These are phyloP conservation scores for Cyclospora cayetanensis DNA, from an alignment of 169 alveolate species.

Conservation along the genomic window DNA sequence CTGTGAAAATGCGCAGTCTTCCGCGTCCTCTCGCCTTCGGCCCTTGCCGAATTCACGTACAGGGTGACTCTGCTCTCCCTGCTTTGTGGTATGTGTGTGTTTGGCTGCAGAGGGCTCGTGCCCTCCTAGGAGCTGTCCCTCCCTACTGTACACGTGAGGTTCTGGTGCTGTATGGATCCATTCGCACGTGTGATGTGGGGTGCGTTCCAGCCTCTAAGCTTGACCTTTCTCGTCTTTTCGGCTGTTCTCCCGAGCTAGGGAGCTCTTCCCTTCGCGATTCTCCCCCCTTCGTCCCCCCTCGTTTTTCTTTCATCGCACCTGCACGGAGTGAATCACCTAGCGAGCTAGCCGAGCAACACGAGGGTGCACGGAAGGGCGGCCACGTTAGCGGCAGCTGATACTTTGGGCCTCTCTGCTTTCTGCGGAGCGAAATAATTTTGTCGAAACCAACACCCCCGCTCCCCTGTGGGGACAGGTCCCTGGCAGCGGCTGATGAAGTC, in stretches of 20 bases:
- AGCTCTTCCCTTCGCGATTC: too few relatives aligned
- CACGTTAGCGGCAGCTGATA: neutral
- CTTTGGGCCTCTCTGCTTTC: neutral
- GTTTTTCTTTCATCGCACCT: neutral
- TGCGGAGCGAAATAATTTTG: neutral
- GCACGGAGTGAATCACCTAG: neutral
- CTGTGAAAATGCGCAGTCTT: too few relatives aligned
- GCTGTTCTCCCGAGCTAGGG: neutral
- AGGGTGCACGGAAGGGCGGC: too few relatives aligned
- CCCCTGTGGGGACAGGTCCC: neutral
- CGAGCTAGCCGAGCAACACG: too few relatives aligned
- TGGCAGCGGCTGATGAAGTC: neutral
- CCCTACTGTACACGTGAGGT: slow-evolving; percentile 56
- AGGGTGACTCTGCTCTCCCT: too few relatives aligned
- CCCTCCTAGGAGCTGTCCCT: slow-evolving; percentile 30
- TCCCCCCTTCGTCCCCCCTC: too few relatives aligned
- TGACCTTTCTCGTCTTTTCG: neutral
- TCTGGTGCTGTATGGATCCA: slow-evolving; percentile 19
- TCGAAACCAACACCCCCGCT: neutral
- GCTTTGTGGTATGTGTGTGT: neutral
- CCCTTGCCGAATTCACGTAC: too few relatives aligned
- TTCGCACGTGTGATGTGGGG: slow-evolving; percentile 60
- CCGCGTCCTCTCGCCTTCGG: too few relatives aligned
- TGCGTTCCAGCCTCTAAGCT: neutral
- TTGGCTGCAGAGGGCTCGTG: slow-evolving; percentile 4